Conservation (phyloP, 352 stramenopile genomes). For the Phytophthora uliginosa region DNA sequence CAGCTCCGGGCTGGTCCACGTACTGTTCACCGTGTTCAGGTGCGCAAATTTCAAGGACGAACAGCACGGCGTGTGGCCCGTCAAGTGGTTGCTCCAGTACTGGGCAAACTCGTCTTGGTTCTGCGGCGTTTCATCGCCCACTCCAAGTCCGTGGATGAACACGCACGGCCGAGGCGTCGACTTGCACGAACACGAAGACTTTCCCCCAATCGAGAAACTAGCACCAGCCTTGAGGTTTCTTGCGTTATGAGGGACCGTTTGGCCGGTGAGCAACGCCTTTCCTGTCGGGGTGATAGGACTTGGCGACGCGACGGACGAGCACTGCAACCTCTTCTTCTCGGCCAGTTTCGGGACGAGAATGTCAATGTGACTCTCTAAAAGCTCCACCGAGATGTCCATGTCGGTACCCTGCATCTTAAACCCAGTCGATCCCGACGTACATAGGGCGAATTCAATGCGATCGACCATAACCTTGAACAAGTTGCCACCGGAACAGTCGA, state of each 20-base stretch:
- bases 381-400: conserved; percentile 28
- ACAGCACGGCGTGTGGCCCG: conserved; percentile 20
- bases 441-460: conserved; percentile 17
- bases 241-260: neutral
- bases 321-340: neutral
- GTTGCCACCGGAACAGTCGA: conserved; percentile 3
- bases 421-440: conserved; percentile 4
- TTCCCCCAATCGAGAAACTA: conserved; percentile 11
- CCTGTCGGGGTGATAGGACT: neutral
- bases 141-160: conserved; percentile 25
- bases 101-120: conserved; percentile 15
- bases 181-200: conserved; percentile 17
- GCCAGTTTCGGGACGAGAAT: conserved; percentile 10
- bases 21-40: conserved; percentile 54
- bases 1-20: conserved; percentile 44
- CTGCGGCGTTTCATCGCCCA: conserved; percentile 12
- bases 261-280: conserved; percentile 8
- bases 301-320: neutral
- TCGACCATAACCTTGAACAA: conserved; percentile 19
- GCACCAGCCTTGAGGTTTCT: conserved; percentile 11
- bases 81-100: conserved; percentile 24
- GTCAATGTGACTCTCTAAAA: conserved; percentile 19
- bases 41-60: conserved; percentile 43
- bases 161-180: conserved; percentile 19
- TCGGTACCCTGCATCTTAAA: conserved; percentile 19